Evolutionary conservation across 2,329 filamentous ascomycete species (phyloP).

Genomic region (Emericellopsis cladophorae): DNA sequence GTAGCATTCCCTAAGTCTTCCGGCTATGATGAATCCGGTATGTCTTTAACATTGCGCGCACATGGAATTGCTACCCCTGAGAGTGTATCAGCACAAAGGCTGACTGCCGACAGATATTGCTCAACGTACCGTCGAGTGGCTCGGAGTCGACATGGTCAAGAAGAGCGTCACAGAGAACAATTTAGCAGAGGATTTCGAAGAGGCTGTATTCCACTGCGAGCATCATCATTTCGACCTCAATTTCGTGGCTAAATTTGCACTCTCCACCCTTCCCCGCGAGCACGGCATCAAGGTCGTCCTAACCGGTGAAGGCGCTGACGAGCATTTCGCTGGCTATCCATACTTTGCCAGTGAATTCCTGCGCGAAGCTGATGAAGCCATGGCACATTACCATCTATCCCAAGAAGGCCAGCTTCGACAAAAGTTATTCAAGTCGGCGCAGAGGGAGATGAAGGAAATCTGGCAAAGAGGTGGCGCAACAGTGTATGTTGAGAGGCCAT

Average conservation of each 20-base stretch:
- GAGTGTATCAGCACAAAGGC: too few relatives aligned
- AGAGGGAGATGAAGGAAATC: too few relatives aligned
- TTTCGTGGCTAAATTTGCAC: conserved; percentile 34
- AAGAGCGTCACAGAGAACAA: conserved; percentile 12
- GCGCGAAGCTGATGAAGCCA: conserved; percentile 28
- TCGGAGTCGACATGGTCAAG: conserved; percentile 15
- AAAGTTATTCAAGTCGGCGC: too few relatives aligned
- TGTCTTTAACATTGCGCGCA: too few relatives aligned
- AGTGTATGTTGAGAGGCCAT: too few relatives aligned
- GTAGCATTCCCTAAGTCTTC: conserved; percentile 36
- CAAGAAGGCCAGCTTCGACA: too few relatives aligned
- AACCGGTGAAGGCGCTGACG: conserved; percentile 38
- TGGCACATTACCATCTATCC: too few relatives aligned
- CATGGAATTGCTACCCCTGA: too few relatives aligned
- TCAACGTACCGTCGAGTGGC: conserved; percentile 16
- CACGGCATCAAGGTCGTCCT: conserved; percentile 40
- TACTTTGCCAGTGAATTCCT: conserved; percentile 32
- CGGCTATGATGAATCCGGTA: conserved; percentile 36
- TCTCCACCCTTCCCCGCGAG: conserved; percentile 29
- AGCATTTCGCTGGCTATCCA: conserved; percentile 40
- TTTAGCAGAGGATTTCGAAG: conserved; percentile 15
- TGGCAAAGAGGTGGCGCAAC: too few relatives aligned
- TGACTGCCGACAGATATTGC: too few relatives aligned
- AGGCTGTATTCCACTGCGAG: conserved; percentile 17
- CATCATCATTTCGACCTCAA: conserved; percentile 32